Percentiles rank a stretch among this genome's conserved stretches.
Evolutionary conservation across 2,329 filamentous ascomycete species (phyloP).

Genomic region (Coniochaeta ligniaria): DNA sequence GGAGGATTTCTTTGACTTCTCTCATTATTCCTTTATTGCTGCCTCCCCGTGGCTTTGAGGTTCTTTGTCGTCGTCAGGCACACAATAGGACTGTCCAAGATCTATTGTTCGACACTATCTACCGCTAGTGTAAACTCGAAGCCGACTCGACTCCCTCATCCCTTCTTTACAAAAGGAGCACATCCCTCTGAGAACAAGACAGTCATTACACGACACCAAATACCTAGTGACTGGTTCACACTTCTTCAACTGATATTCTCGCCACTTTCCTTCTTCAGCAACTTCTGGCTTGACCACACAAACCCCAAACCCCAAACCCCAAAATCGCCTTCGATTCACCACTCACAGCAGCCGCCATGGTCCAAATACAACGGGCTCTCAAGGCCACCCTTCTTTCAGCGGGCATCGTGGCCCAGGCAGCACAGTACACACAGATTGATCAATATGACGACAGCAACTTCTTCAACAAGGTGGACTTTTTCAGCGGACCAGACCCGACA

Average conservation of each 20-base stretch:
- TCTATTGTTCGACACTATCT: background rate
- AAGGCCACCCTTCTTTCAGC: slow-evolving; percentile 1
- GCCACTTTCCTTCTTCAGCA: background rate
- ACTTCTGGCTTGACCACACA: background rate
- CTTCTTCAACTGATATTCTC: background rate
- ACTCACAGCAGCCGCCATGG: background rate
- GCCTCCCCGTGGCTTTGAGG: background rate
- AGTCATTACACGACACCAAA: background rate
- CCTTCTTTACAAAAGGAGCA: background rate
- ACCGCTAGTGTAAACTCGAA: background rate
- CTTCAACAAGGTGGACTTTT: slow-evolving; percentile 50
- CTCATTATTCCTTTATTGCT: background rate
- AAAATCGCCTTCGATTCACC: background rate
- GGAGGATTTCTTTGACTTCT: background rate
- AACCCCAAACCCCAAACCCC: too few relatives aligned
- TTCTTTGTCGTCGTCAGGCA: background rate
- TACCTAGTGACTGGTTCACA: background rate
- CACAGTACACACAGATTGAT: slow-evolving; percentile 39
- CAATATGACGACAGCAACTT: slow-evolving; percentile 46
- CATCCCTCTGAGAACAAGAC: background rate
- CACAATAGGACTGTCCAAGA: background rate
- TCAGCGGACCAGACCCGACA: slow-evolving; percentile 58
- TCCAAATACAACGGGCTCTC: background rate
- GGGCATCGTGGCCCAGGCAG: slow-evolving; percentile 14
- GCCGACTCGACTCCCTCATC: background rate